Base-by-base conservation (phyloP, 176 grass and related monocot species). In the Phyllostachys edulis region DNA sequence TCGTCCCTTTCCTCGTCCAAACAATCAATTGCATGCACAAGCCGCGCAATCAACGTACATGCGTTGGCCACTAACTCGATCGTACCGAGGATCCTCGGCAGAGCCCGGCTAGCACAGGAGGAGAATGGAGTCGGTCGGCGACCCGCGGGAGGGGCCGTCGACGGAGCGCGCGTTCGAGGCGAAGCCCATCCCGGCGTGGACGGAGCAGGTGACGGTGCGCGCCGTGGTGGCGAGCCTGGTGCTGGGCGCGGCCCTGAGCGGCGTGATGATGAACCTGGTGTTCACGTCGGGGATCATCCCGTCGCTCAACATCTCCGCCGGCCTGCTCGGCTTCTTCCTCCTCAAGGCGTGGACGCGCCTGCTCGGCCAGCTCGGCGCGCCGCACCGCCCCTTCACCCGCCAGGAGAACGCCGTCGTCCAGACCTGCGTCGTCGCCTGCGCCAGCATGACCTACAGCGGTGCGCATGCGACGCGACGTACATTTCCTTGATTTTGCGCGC, bases 381-480 rank as follows among this genome's bases (percentile, higher is more conserved):
- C 49, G 42, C 80, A n/a, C 87, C 49, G 24, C 11, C 88, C 82
- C 24, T 94, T 94, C 87, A 92, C 91, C 7, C 85, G 94, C 69
- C 91, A 97, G 85, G 94, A 97, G 90, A 97, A 94, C 75, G 90
- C 91, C 63, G 80, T 94, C 44, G 76, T 97, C 51, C 94, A 92
- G 81, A 97, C 94, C 55, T 92, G 91, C 85, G 94, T 97, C 79
- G 94, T 97, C 78, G 94, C 94, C 74, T 92, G 90, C 90, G 87
- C 88, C 41, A 71, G 82, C 71, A 90, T 95, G 82, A 82, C 93
- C 0, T 88, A 88, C 81, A 95, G 88, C 44, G 93, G 92, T 94
- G 84, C 1, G 44, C 9, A 2, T 4, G 27, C 47, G 61, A 63
- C 80, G 78, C n/a, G 18, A n/a, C 78, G 44, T 40, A 32, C 32